Evolutionary conservation across 2,329 filamentous ascomycete genomes (phyloP).

Genomic region (Trichoderma aggressivum): DNA sequence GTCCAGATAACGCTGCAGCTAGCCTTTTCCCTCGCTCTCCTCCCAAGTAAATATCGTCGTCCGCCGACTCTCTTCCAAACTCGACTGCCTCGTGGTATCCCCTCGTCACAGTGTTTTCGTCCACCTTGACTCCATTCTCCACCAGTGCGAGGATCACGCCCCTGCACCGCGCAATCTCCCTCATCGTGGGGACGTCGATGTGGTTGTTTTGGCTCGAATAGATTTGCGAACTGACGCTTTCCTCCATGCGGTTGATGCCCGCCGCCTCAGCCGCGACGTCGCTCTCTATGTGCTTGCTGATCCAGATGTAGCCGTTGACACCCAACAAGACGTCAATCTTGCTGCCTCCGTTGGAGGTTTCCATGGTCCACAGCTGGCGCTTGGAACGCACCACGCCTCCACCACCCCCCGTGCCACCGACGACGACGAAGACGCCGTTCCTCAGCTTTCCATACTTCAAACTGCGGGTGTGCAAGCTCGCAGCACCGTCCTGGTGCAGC

Average conservation of each 20-base stretch:
- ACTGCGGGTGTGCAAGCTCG: constrained; percentile 82
- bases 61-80: constrained; percentile 59
- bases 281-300: constrained; percentile 74
- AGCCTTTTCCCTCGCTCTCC: constrained; percentile 54
- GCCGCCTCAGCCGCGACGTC: constrained; percentile 46
- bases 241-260: constrained; percentile 81
- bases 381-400: constrained; percentile 80
- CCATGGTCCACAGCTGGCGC: constrained; percentile 83
- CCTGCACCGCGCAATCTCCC: constrained; percentile 81
- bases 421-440: constrained; percentile 84
- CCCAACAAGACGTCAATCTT: constrained; percentile 84
- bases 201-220: constrained; percentile 95
- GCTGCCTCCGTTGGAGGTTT: constrained; percentile 51
- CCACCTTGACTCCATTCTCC: constrained; percentile 76
- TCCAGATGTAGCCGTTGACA: constrained; percentile 97
- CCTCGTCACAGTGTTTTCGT: constrained; percentile 81
- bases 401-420: constrained; percentile 79
- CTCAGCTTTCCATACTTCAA: constrained; percentile 93
- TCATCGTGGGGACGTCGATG: constrained; percentile 71
- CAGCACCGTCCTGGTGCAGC: constrained; percentile 79
- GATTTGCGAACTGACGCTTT: constrained; percentile 77
- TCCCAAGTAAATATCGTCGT: constrained; percentile 59
- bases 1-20: constrained; percentile 38
- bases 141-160: constrained; percentile 81
- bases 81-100: constrained; percentile 82